These are phyloP conservation scores for Xylariaceae sp. DNA, from an alignment of 2,329 filamentous ascomycete genomes.

Conservation along the genomic window DNA sequence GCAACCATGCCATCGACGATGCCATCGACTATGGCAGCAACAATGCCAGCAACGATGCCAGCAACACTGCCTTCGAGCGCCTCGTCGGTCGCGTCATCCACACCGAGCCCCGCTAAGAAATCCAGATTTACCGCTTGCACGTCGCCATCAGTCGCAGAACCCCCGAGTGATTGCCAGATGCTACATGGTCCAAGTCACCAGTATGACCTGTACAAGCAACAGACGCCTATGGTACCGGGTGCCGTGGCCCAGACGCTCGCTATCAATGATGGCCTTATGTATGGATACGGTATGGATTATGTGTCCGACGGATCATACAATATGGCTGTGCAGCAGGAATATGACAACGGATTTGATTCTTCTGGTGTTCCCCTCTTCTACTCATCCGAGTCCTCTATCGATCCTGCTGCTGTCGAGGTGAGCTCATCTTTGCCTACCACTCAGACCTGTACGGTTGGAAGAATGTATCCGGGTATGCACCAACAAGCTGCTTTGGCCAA, in stretches of 20 bases:
- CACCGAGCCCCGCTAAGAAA: too few relatives aligned
- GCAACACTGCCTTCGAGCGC: too few relatives aligned
- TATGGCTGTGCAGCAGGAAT: slow-evolving; percentile 55
- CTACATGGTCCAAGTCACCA: slow-evolving; percentile 84
- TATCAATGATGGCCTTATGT: slow-evolving; percentile 58
- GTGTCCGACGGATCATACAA: slow-evolving; percentile 37
- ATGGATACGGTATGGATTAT: slow-evolving; percentile 48
- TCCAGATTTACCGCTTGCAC: not conserved
- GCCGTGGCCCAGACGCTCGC: slow-evolving; percentile 75
- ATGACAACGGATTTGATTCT: slow-evolving; percentile 62
- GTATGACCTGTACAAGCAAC: slow-evolving; percentile 92
- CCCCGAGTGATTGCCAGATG: slow-evolving; percentile 45
- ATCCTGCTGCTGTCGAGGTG: slow-evolving; percentile 67
- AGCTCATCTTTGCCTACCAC: slow-evolving; percentile 37
- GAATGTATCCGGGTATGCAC: slow-evolving; percentile 91
- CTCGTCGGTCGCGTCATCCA: too few relatives aligned
- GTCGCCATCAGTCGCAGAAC: not conserved
- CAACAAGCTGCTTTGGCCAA: slow-evolving; percentile 76
- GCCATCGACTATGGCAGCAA: slow-evolving; percentile 32
- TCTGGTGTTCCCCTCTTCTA: slow-evolving; percentile 55
- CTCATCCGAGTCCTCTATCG: slow-evolving; percentile 42
- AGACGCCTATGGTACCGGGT: slow-evolving; percentile 85
- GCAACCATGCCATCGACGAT: not conserved
- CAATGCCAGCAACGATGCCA: slow-evolving; percentile 36
- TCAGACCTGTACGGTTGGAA: slow-evolving; percentile 55